Conservation (phyloP, 495 filamentous ascomycete genomes). For the Achaetomiella virescens region DNA sequence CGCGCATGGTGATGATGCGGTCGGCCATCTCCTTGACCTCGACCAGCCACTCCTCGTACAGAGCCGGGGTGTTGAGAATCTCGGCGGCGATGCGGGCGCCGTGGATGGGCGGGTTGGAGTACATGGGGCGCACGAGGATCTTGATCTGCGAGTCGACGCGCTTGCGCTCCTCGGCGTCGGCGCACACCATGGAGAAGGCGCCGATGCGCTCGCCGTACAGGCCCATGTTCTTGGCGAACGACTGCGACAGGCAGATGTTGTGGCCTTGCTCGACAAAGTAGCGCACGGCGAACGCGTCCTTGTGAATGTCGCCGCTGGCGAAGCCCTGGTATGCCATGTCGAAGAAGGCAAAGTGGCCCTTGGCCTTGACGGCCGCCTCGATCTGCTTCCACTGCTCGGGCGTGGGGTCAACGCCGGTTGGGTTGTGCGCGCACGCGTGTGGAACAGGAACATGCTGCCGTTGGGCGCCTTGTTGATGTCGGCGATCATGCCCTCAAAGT, state of each 20-base stretch:
- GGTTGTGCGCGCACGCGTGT: constrained; percentile 99
- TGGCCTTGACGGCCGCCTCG: constrained; percentile 79
- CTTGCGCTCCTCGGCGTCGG: constrained; percentile 83
- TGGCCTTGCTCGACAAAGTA: constrained; percentile 92
- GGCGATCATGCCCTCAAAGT: constrained; percentile 87
- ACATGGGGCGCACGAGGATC: constrained; percentile 92
- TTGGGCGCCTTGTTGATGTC: constrained; percentile 87
- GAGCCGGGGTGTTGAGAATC: constrained; percentile 80
- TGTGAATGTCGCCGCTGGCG: constrained; percentile 83
- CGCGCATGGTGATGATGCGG: constrained; percentile 97
- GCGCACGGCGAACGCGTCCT: constrained; percentile 85
- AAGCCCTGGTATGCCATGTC: constrained; percentile 99
- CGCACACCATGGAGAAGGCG: constrained; percentile 88
- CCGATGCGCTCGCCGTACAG: constrained; percentile 98
- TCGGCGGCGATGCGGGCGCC: constrained; percentile 88
- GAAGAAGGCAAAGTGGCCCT: constrained; percentile 92
- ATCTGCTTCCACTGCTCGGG: constrained; percentile 90
- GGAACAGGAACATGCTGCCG: constrained; percentile 83
- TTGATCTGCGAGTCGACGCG: constrained; percentile 96
- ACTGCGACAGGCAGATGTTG: constrained; percentile 82
- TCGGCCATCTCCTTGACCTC: constrained; percentile 99
- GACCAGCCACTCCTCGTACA: constrained; percentile 90
- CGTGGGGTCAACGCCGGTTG: constrained; percentile 93
- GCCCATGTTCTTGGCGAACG: constrained; percentile 99
- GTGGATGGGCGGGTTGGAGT: constrained; percentile 97